These are phyloP conservation scores for Ceratocystis colombiana DNA, from an alignment of 2,329 filamentous ascomycete genomes.

Conservation along the genomic window DNA sequence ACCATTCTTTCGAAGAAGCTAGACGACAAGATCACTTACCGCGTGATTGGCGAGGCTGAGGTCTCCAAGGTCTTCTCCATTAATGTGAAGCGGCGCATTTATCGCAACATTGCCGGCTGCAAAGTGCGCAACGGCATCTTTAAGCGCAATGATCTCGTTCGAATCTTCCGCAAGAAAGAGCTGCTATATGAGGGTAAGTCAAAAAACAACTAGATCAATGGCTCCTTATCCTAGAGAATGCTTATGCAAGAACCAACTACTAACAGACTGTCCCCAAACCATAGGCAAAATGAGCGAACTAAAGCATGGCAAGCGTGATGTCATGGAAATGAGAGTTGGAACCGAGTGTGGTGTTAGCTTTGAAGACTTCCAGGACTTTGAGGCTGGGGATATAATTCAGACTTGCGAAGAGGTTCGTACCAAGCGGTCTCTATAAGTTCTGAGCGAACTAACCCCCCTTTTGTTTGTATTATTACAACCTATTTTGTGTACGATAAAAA, in stretches of 20 bases:
- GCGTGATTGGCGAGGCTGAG: slow-evolving; percentile 79
- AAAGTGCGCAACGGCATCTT: slow-evolving; percentile 75
- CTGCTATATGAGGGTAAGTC: slow-evolving; percentile 71
- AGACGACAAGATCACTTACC: slow-evolving; percentile 53
- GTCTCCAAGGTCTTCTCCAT: slow-evolving; percentile 76
- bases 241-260: not conserved
- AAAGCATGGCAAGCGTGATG: slow-evolving; percentile 88
- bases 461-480: slow-evolving; percentile 11
- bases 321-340: slow-evolving; percentile 79
- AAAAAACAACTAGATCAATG: slow-evolving; percentile 17
- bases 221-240: slow-evolving; percentile 26
- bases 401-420: slow-evolving; percentile 70
- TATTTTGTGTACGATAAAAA: slow-evolving; percentile 20
- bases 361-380: slow-evolving; percentile 65
- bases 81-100: slow-evolving; percentile 60
- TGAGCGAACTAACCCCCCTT: not conserved
- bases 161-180: slow-evolving; percentile 60
- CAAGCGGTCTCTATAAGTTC: slow-evolving; percentile 49
- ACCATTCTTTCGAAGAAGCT: slow-evolving; percentile 59
- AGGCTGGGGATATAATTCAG: slow-evolving; percentile 76
- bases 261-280: slow-evolving; percentile 2
- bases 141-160: slow-evolving; percentile 51
- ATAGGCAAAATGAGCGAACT: slow-evolving; percentile 68
- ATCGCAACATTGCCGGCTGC: slow-evolving; percentile 72
- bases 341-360: slow-evolving; percentile 89